These are phyloP conservation scores for Tothia fuscella DNA, from an alignment of 2,329 filamentous ascomycete species.

Conservation along the genomic window DNA sequence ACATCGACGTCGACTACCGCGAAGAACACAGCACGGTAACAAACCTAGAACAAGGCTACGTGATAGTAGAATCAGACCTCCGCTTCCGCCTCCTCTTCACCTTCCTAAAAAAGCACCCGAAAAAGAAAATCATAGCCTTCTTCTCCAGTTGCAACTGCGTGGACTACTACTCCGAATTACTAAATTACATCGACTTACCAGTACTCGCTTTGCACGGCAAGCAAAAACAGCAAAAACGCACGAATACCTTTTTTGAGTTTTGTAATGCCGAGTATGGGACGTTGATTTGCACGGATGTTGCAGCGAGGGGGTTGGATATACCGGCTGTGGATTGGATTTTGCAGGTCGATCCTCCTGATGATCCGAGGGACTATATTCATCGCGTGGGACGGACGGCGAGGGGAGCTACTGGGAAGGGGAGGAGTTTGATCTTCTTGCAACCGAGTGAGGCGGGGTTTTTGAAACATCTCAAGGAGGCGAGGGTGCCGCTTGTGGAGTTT, in stretches of 20 bases:
- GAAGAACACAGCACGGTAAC: constrained; percentile 88
- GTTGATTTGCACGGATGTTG: constrained; percentile 92
- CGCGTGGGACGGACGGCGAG: constrained; percentile 89
- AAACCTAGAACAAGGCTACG: constrained; percentile 90
- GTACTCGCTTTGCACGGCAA: constrained; percentile 79
- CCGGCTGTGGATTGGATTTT: constrained; percentile 93
- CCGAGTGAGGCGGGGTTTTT: constrained; percentile 89
- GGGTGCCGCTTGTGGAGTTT: constrained; percentile 90
- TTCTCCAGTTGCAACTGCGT: constrained; percentile 84
- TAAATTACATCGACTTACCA: constrained; percentile 94
- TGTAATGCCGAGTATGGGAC: constrained; percentile 74
- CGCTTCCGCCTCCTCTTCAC: constrained; percentile 89
- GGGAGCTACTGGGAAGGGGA: constrained; percentile 70
- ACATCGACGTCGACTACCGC: constrained; percentile 90
- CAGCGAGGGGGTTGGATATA: constrained; percentile 88
- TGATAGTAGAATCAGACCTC: constrained; percentile 85
- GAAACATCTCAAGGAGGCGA: constrained; percentile 76
- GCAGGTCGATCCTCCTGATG: constrained; percentile 89
- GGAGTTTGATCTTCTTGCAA: constrained; percentile 85
- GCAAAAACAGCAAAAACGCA: constrained; percentile 98
- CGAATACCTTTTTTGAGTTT: constrained; percentile 97
- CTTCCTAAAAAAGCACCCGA: constrained; percentile 80
- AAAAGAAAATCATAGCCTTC: constrained; percentile 83
- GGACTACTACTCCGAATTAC: constrained; percentile 87
- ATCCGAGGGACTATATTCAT: constrained; percentile 69